Percentiles rank a stretch among this genome's conserved stretches.
These are phyloP conservation scores for Geranium brycei DNA, from an alignment of 345 rosid genomes.

Conservation along the genomic window DNA sequence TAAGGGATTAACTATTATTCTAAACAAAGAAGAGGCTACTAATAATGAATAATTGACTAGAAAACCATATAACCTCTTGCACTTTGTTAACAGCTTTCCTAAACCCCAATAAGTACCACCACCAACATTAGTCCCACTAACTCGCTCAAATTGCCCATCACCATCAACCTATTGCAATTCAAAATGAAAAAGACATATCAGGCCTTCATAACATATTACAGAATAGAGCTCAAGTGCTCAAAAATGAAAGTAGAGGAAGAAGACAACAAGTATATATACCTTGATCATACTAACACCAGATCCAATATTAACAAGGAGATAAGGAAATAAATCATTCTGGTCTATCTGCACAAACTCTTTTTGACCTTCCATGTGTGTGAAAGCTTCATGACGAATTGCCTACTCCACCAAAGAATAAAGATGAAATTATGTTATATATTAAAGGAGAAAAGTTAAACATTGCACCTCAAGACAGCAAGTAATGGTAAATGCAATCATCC, in stretches of 20 bases:
- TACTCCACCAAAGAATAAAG: constrained; percentile 13
- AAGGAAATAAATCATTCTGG: constrained; percentile 77
- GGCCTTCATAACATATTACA: constrained; percentile 2
- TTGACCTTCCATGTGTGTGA: constrained; percentile 84
- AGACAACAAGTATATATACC: constrained; percentile 28
- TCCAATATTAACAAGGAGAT: constrained; percentile 95
- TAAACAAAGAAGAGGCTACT: constrained; percentile 1
- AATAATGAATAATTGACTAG: constrained; percentile 2
- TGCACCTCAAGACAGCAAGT: background rate
- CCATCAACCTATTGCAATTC: constrained; percentile 60
- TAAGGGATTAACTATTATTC: constrained; percentile 3
- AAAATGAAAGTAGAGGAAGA: constrained; percentile 6
- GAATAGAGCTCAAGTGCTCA: constrained; percentile 2
- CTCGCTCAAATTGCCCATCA: constrained; percentile 92
- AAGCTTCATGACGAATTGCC: constrained; percentile 99
- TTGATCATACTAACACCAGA: constrained; percentile 99
- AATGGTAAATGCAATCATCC: background rate
- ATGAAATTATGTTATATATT: too few species aligned
- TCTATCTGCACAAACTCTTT: constrained; percentile 96
- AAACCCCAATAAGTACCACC: constrained; percentile 99
- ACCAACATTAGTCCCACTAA: constrained; percentile 96
- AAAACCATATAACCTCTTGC: constrained; percentile 57
- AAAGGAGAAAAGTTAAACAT: background rate
- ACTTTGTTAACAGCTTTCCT: constrained; percentile 84
- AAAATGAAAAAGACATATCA: constrained; percentile 7